Base-by-base conservation (phyloP, 768 basidiomycete genomes). In the Pleurotus salmoneostramineus region DNA sequence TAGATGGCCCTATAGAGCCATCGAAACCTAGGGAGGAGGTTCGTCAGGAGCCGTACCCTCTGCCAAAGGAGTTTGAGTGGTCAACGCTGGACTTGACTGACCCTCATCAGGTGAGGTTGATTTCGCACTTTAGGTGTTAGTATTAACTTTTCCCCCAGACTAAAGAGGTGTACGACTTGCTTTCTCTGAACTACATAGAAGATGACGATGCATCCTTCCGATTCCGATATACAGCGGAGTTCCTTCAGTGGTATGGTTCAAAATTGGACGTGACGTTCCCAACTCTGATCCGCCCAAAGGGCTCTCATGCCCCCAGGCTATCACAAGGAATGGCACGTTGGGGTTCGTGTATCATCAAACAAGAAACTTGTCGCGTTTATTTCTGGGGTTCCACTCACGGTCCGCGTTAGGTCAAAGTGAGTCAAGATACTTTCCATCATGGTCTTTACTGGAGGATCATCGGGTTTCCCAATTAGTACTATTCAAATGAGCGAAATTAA, bases 311-410 rank as follows among this genome's bases (percentile, higher is more conserved):
- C 95, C 33, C 97, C 97, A 27, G 95, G 94, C 1, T 98, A 95
- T 69, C 76, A 84, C 66, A 87, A 87, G 61, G 93, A 96, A 69
- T 98, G 97, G 97, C 95, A 98, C 68, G 73, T 98, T 57, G 97
- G 95, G 34, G 94, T 99, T 15, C 87, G 97, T 21, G 94, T 96
- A 4, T 82, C 84, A 15, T 87, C 91, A 8, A 97, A 88, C 64
- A 89, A 90, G 71, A 98, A 95, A 70, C 82, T 99, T 1, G 94
- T 99, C 15, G 97, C 93, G 2, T 99, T 98, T 70, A 98, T 99
- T 61, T 89, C 93, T 14, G 97, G 94, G 42, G 85, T 98, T 21
- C 95, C 95, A 3, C 78, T 98, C 59, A 84, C 82, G 5, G 73
- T 98, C 8, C 87, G 89, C n/a, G 89, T 97, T 6, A 88, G 95